Percentiles rank a stretch among this genome's conserved stretches.
These are phyloP conservation scores for Chlorophyllum brunneum DNA, from an alignment of 768 basidiomycete species.

Conservation along the genomic window DNA sequence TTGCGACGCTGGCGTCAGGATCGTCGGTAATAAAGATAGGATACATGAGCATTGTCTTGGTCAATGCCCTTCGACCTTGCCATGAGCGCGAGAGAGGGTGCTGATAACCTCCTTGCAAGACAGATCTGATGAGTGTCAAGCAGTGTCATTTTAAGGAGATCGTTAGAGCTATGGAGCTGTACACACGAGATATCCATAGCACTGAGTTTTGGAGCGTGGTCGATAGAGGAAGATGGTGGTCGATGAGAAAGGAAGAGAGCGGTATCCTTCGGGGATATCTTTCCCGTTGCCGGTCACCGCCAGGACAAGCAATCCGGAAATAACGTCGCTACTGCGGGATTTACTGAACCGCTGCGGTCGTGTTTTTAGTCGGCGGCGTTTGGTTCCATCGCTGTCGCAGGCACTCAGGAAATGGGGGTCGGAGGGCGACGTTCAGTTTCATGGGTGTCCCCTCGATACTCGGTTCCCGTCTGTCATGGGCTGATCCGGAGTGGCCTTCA, in stretches of 20 bases:
- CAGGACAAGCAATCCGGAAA: background rate
- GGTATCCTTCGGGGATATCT: background rate
- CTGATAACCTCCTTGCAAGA: conserved; percentile 91
- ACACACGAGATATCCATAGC: conserved; percentile 24
- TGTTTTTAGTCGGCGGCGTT: background rate
- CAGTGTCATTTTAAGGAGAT: conserved; percentile 2
- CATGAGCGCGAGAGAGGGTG: conserved; percentile 87
- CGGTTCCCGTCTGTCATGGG: background rate
- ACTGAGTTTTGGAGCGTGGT: background rate
- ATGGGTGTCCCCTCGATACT: background rate
- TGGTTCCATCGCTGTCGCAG: background rate
- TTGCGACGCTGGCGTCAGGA: conserved; percentile 75
- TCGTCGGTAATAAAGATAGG: conserved; percentile 98
- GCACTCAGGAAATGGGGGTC: no score
- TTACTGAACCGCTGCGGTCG: background rate
- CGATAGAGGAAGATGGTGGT: background rate
- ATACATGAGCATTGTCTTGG: conserved; percentile 97
- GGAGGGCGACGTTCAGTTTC: background rate
- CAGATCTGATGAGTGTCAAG: conserved; percentile 43
- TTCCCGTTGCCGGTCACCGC: no score
- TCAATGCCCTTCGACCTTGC: conserved; percentile 77
- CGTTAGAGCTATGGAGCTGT: background rate
- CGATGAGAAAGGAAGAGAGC: background rate
- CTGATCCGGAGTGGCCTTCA: background rate
- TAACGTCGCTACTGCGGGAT: background rate